Base-by-base conservation (phyloP, 768 basidiomycete genomes). In the Lactarius psammicola region DNA sequence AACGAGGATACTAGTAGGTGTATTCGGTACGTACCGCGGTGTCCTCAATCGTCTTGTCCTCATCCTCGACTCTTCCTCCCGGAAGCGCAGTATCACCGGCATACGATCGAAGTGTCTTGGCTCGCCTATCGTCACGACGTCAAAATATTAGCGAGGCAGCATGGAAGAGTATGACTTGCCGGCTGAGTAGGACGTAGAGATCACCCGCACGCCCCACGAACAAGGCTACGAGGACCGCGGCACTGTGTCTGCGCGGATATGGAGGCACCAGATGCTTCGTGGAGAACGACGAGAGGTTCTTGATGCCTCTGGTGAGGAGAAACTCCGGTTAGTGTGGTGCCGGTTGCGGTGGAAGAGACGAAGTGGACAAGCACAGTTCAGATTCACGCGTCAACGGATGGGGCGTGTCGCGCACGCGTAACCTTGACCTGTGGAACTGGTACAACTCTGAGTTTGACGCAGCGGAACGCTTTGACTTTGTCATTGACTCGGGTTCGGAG, bases 61-160 rank as follows among this genome's bases (percentile, higher is more conserved):
- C 80, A 2, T 78, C 78, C 18, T 96, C 94, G 8, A 87, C 81
- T 73, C 87, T 92, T 0, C 94, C 94, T 7, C 94, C 94, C 0
- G 94, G 94, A 5, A 96, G 76, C 1, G 92, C 89, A 0, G 94
- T 96, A 73, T 95, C 94, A 0, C 92, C 92, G 0, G 94, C 90
- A 71, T 90, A 96, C 10, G 87, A 82, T 42, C 86, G 80, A 70
- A 96, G 77, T 3, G 84, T 84, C 0, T 87, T 80, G 1, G 93
- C 86, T 2, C 94, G 87, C 67, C 94, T 95, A 58, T 60, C 30
- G 36, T 11, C 5, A 58, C 56, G 30, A 54, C 33, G 34, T 57
- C 49, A 55, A 51, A n/a, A 23, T 26, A 5, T 28, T 31, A 18
- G 30, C 26, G 57, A n/a, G 33, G 2, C 28, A 2, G 4, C 33